Base-by-base conservation (phyloP, 2,329 filamentous ascomycete species). In the Lasiodiplodia gonubiensis region DNA sequence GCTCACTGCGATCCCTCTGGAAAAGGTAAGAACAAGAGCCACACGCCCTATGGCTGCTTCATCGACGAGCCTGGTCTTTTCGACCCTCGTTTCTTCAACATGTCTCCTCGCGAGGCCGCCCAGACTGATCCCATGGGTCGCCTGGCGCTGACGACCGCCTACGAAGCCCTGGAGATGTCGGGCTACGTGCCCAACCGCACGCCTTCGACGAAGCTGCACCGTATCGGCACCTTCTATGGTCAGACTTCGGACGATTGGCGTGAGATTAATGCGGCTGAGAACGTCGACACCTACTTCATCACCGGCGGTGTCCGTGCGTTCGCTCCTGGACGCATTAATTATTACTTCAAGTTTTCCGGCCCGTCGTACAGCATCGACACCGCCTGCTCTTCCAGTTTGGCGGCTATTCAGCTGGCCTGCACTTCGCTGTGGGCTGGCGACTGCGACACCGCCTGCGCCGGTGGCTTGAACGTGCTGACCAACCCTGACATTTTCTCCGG, bases 1-100 rank as follows among this genome's bases (percentile, higher is more conserved):
- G 89, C 86, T 23, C 91, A 93, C 74, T 87, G 85, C 70, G 91
- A 94, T 73, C 86, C 89, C 5, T 88, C 88, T 6, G 90, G 90
- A 25, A 92, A 92, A 77, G 85, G 82, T 37, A 89, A 89, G 77
- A 94, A 93, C 80, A 93, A 91, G 68, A 91, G 88, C 65, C 89
- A 92, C 77, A 92, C 90, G 1, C 90, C 89, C 3, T 92, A 88
- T 72, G 91, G 91, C 18, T 92, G 90, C 80, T 93, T 89, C 80
- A 86, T 92, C 71, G 88, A 92, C 69, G 86, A 93, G 69, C 91
- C 91, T 0, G 90, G 90, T 66, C 83, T 90, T 57, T 94, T 94
- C 74, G 92, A 94, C 72, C 89, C 90, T n/a, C 85, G 89, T 0
- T 94, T 94, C 80, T 94, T 94, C 86, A 93, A 93, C 79, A 93